Evolutionary conservation across 1,139 yeast species (phyloP).

Genomic region (Hyphopichia buzzinii): DNA sequence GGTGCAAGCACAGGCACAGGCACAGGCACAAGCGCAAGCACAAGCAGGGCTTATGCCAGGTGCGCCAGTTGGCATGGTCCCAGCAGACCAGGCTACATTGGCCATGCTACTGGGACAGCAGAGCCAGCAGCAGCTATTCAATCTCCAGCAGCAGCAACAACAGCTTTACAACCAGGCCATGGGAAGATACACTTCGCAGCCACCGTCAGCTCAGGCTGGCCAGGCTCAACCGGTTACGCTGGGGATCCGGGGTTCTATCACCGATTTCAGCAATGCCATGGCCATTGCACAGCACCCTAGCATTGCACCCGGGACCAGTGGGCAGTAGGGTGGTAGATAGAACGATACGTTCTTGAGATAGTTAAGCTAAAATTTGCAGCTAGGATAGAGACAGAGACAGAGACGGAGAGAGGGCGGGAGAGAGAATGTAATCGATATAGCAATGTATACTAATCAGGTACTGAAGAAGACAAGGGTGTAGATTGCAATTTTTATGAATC

Average conservation of each 20-base stretch:
- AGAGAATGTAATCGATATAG: too few species aligned
- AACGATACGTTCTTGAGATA: too few species aligned
- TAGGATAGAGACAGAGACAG: too few species aligned
- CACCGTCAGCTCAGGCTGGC: constrained; percentile 8
- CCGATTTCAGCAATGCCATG: constrained; percentile 14
- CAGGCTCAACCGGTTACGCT: constrained; percentile 1
- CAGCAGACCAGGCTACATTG: neutral
- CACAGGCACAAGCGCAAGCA: too few species aligned
- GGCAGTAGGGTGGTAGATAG: too few species aligned
- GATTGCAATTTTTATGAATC: too few species aligned
- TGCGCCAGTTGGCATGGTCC: neutral
- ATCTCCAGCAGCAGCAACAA: constrained; percentile 1
- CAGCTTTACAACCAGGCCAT: constrained; percentile 2
- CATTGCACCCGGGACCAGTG: constrained; percentile 8
- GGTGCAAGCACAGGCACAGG: constrained; percentile 3
- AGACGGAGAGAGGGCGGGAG: too few species aligned
- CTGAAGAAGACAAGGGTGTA: too few species aligned
- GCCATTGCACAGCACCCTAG: constrained; percentile 14
- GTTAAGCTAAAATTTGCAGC: too few species aligned
- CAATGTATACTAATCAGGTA: too few species aligned
- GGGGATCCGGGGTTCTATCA: constrained; percentile 7
- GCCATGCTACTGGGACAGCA: neutral
- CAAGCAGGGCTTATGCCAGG: constrained; percentile 1
- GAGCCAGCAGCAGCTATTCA: constrained; percentile 2
- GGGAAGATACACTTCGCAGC: constrained; percentile 8